phyloP scores from a whole-genome alignment of 192 early-diverging fungal species.

The Geranomyces michiganensis region DNA sequence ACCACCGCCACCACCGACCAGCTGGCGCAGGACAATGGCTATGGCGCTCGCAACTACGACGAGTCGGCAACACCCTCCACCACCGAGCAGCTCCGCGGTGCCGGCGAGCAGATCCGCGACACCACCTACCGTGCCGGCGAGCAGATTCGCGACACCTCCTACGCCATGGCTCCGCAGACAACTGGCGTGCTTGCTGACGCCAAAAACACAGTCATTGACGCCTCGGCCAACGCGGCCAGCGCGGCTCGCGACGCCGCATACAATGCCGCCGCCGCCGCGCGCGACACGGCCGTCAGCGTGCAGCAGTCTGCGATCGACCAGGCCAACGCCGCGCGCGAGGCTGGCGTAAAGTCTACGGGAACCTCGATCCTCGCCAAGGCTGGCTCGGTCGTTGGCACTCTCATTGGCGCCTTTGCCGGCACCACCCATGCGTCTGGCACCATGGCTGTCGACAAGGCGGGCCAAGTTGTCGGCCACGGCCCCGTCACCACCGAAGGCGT shows the following conservation, averaged over 20 bases:
- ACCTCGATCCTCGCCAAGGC: constrained; percentile 30
- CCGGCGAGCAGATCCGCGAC: no score
- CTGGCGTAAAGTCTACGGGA: not conserved
- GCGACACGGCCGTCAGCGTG: constrained; percentile 8
- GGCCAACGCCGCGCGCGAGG: constrained; percentile 8
- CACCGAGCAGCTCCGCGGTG: no score
- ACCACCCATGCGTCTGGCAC: constrained; percentile 7
- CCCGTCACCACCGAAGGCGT: constrained; percentile 3
- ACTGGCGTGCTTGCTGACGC: not conserved
- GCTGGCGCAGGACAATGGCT: not conserved
- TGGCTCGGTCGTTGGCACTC: constrained; percentile 14
- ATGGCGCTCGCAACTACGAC: no score
- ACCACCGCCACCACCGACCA: constrained; percentile 14
- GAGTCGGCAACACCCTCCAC: not conserved
- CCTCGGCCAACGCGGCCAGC: not conserved
- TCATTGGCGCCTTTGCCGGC: constrained; percentile 25
- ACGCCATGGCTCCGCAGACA: not conserved
- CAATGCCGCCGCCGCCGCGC: not conserved
- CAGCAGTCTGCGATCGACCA: constrained; percentile 7
- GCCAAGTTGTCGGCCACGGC: not conserved
- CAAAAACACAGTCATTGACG: constrained; percentile 6
- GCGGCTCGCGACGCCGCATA: not conserved
- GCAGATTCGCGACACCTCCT: not conserved
- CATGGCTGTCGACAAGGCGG: constrained; percentile 18
- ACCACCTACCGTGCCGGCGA: not conserved